Base-by-base conservation (phyloP, 306 rosid species). In the Ziziphus jujuba region DNA sequence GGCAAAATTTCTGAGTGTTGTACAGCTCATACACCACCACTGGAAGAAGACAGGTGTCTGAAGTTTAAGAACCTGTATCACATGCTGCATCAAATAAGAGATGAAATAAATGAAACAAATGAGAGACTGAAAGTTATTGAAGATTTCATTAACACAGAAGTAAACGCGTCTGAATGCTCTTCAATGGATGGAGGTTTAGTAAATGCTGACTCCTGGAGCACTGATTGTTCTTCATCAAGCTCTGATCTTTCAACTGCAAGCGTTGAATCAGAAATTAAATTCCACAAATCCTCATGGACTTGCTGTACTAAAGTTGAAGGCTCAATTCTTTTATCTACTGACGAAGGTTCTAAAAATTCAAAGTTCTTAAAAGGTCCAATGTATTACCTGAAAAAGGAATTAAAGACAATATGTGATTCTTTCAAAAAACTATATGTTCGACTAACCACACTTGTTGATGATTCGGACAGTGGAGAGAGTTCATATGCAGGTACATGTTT, bases 191-290 rank as follows among this genome's bases (percentile, higher is more conserved):
- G 65, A 57, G 78, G 81, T 62, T 55, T 76, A 47, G 54, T 65
- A 36, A 80, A 77, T 77, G 81, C 75, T 54, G 93, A 84, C 79
- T 80, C 76, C 47, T 83, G 72, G 76, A 86, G 83, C 62, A 43
- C 80, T 51, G 97, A 84, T 73, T 77, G 79, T 74, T 82, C 96
- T 49, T 59, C 53, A 54, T 87, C 95, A 55, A 48, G 81, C 76
- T 87, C 87, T 51, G 93, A 81, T 64, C 60, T 70, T 49, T 86
- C 93, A 70, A 68, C 76, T 21, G 82, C 76, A 69, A 74, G 76
- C 74, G 82, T 52, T 67, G 74, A 66, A 77, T 84, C 85, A 5
- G 80, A 73, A 61, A 80, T 65, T 53, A 70, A 56, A 61, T 60
- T 31, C 35, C 63, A 60, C 25, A 71, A 55, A 15, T 76, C 70